A percentile compares a stretch with the other conserved stretches of the same genome.
Evolutionary conservation across 345 rosid species (phyloP).

Genomic region (Arabidopsis arenosa): DNA sequence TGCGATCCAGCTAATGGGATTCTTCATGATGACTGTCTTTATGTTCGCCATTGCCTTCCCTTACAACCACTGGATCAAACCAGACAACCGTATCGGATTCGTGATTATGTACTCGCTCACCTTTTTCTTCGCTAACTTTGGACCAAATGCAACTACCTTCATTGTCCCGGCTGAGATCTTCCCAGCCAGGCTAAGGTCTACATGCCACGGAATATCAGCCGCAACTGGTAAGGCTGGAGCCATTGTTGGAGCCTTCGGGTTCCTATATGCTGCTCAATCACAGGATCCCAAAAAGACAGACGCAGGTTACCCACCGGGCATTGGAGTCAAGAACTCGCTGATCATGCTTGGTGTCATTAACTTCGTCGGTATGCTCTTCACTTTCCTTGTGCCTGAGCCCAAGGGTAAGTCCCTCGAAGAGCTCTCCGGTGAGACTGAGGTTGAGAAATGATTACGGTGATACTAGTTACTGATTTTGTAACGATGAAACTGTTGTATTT

Average conservation of each 20-base stretch:
- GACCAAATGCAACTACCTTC: conserved; percentile 79
- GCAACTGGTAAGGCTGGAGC: conserved; percentile 77
- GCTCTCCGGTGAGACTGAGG: conserved; percentile 57
- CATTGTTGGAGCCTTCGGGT: conserved; percentile 77
- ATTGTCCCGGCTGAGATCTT: conserved; percentile 77
- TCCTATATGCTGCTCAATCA: conserved; percentile 60
- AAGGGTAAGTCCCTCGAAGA: conserved; percentile 71
- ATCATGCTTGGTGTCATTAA: conserved; percentile 56
- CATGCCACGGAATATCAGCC: conserved; percentile 82
- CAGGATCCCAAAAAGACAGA: conserved; percentile 47
- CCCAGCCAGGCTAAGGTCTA: conserved; percentile 77
- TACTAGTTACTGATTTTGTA: no score
- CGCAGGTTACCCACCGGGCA: conserved; percentile 57
- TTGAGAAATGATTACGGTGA: conserved; percentile 33
- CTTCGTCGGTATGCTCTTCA: conserved; percentile 57
- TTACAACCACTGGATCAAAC: conserved; percentile 68
- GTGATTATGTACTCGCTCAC: conserved; percentile 67
- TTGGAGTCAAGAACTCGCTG: conserved; percentile 61
- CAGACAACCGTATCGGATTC: conserved; percentile 58
- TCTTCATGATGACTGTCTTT: conserved; percentile 73
- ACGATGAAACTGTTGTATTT: no score
- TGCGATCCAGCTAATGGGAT: conserved; percentile 72
- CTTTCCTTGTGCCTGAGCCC: conserved; percentile 63
- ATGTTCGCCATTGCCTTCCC: conserved; percentile 81
- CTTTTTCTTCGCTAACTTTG: conserved; percentile 80